These are phyloP conservation scores for Rhizopogon parksii DNA, from an alignment of 1,284 basidiomycete species.

Conservation along the genomic window DNA sequence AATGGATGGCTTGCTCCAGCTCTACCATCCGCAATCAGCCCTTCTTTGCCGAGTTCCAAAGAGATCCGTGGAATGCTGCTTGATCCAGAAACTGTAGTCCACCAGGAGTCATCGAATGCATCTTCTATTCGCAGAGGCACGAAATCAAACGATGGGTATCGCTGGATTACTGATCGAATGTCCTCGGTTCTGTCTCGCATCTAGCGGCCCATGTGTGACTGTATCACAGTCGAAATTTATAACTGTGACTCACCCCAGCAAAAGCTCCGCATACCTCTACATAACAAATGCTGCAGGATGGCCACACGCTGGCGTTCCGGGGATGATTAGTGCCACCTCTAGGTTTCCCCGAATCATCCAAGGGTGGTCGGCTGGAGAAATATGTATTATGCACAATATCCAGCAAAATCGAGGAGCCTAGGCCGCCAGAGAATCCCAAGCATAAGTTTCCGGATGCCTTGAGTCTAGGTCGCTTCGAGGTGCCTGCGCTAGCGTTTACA, in stretches of 20 bases:
- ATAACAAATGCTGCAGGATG: slow-evolving; percentile 55
- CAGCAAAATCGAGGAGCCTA: slow-evolving; percentile 66
- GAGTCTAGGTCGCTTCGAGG: slow-evolving; percentile 42
- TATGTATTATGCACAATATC: slow-evolving; percentile 63
- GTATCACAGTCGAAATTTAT: slow-evolving; percentile 6
- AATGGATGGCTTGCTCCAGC: background rate
- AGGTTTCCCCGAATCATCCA: slow-evolving; percentile 25
- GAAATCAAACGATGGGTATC: slow-evolving; percentile 50
- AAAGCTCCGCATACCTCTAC: slow-evolving; percentile 62
- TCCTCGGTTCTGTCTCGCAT: slow-evolving; percentile 49
- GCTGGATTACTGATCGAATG: slow-evolving; percentile 37
- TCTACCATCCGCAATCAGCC: slow-evolving; percentile 28
- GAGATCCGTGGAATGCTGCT: slow-evolving; percentile 25
- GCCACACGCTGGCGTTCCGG: slow-evolving; percentile 57
- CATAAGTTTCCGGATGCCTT: slow-evolving; percentile 62
- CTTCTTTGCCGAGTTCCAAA: slow-evolving; percentile 47
- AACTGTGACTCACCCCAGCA: slow-evolving; percentile 42
- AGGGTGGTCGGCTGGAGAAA: slow-evolving; percentile 32
- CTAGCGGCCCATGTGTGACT: slow-evolving; percentile 31
- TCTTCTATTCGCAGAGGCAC: slow-evolving; percentile 59
- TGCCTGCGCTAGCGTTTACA: slow-evolving; percentile 41
- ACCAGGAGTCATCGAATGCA: slow-evolving; percentile 67
- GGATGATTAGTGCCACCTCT: slow-evolving; percentile 61
- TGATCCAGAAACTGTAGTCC: slow-evolving; percentile 39
- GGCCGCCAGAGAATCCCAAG: slow-evolving; percentile 66